A percentile compares a stretch with the other conserved stretches of the same genome.
Evolutionary conservation across 2,329 filamentous ascomycete species (phyloP).

Genomic region (Spiromastix sp.): DNA sequence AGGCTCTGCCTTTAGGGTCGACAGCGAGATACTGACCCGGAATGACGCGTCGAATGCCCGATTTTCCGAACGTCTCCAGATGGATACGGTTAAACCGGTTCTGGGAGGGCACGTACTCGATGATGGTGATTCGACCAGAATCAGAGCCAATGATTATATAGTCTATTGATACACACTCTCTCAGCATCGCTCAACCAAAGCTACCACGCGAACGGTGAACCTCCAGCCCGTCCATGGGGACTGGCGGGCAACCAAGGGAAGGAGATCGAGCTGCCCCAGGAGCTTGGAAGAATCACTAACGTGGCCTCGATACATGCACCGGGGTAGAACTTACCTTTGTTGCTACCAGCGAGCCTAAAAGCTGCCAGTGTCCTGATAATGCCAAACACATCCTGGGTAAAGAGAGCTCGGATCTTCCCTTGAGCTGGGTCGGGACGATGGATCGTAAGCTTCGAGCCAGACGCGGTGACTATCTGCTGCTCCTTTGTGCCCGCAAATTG

Average conservation of each 20-base stretch:
- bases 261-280: conserved; percentile 42
- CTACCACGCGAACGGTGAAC: conserved; percentile 5
- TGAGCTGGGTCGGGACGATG: conserved; percentile 76
- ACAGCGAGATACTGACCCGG: conserved; percentile 93
- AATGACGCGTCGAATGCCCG: conserved; percentile 82
- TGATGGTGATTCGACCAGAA: conserved; percentile 85
- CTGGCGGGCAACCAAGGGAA: conserved; percentile 11
- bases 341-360: conserved; percentile 86
- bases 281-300: conserved; percentile 63
- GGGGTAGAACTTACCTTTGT: conserved; percentile 64
- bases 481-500: conserved; percentile 95
- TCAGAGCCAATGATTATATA: conserved; percentile 93
- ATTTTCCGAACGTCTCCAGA: conserved; percentile 96
- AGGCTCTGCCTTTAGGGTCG: conserved; percentile 91
- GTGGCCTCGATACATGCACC: conserved; percentile 33
- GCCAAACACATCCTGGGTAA: conserved; percentile 91
- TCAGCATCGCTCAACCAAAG: conserved; percentile 31
- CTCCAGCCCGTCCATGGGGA: conserved; percentile 8
- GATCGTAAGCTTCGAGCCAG: conserved; percentile 79
- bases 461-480: conserved; percentile 92
- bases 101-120: conserved; percentile 79
- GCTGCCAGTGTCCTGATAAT: conserved; percentile 84
- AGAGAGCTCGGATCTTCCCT: conserved; percentile 73
- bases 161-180: conserved; percentile 53
- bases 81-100: conserved; percentile 85